Base-by-base conservation (phyloP, 352 stramenopile species). In the Phytophthora sp. region DNA sequence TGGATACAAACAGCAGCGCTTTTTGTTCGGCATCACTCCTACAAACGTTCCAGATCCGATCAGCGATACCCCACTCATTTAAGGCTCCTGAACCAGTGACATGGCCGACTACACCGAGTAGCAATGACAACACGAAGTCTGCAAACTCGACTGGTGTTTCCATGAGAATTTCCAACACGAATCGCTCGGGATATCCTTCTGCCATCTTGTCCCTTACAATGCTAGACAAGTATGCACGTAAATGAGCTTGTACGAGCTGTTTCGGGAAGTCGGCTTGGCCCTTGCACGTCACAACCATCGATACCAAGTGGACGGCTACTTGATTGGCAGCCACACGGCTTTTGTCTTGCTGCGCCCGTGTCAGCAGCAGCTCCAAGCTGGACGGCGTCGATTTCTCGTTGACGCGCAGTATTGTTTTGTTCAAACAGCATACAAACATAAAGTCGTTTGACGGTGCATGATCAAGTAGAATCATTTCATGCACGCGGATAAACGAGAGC, bases 401-500 rank as follows among this genome's bases (percentile, higher is more conserved):
- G 18, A 92, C 70, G 38, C 82, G 80, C 41, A 91, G 31, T 49
- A 92, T 72, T 26, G 55, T 59, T 55, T 78, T 79, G 56, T 91
- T 86, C 65, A 77, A 76, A 73, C 79, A 89, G 60, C 68, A 87
- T 42, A 93, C 69, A 77, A 90, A 86, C 64, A 79, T 71, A 38
- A 85, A 74, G 39, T 64, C 73, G 64, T 57, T 77, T 45, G 73
- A 69, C 21, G 69, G 57, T 64, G 69, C 84, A 90, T 90, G 82
- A 90, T 93, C 84, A 88, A 77, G 26, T 52, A 82, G 51, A 76
- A 91, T 90, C 81, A 90, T 86, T 71, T 93, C 85, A 89, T 93
- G 79, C 83, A 82, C 71, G 56, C 78, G 72, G 74, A 93, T 72
- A 80, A 93, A 93, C 36, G 57, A 66, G 59, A 73, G 79, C 71